Evolutionary conservation across 768 basidiomycete genomes (phyloP).

Genomic region (Suillus americanus): DNA sequence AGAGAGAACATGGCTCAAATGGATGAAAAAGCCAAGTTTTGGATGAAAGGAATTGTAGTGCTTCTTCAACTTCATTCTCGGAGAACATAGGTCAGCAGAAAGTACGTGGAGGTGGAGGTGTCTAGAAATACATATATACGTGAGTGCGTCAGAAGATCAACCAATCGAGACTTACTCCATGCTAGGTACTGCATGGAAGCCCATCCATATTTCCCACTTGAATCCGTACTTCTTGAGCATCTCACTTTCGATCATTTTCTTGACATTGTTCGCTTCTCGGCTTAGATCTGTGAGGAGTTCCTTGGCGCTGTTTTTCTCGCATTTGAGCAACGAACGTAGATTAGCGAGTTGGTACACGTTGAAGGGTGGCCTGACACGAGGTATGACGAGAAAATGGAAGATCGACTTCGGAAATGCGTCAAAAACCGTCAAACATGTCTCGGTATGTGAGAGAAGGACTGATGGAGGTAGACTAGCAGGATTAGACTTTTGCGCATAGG

Average conservation of each 20-base stretch:
- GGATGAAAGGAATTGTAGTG: constrained; percentile 94
- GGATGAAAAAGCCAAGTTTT: constrained; percentile 77
- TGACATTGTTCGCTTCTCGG: constrained; percentile 55
- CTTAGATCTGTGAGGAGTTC: constrained; percentile 51
- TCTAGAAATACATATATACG: constrained; percentile 35
- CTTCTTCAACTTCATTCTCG: constrained; percentile 78
- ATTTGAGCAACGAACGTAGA: constrained; percentile 55
- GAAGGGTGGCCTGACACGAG: constrained; percentile 42
- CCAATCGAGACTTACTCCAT: constrained; percentile 63
- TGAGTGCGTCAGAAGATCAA: neutral
- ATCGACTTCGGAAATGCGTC: constrained; percentile 81
- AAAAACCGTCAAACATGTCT: constrained; percentile 61
- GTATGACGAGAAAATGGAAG: constrained; percentile 89
- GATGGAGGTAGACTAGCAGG: constrained; percentile 57
- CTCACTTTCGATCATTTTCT: constrained; percentile 69
- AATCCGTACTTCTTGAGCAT: constrained; percentile 76
- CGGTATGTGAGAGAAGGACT: constrained; percentile 56
- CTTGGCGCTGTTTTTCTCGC: constrained; percentile 54
- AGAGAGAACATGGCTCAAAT: constrained; percentile 70
- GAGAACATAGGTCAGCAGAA: constrained; percentile 72
- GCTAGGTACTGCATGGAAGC: constrained; percentile 85
- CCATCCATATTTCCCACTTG: constrained; percentile 74
- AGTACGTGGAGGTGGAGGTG: constrained; percentile 87
- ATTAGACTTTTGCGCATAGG: constrained; percentile 53
- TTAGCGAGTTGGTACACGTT: constrained; percentile 44